Evolutionary conservation across 768 basidiomycete genomes (phyloP), one percentile per base, ranked within the genome.

Genomic region (Kwoniella dendrophila): DNA sequence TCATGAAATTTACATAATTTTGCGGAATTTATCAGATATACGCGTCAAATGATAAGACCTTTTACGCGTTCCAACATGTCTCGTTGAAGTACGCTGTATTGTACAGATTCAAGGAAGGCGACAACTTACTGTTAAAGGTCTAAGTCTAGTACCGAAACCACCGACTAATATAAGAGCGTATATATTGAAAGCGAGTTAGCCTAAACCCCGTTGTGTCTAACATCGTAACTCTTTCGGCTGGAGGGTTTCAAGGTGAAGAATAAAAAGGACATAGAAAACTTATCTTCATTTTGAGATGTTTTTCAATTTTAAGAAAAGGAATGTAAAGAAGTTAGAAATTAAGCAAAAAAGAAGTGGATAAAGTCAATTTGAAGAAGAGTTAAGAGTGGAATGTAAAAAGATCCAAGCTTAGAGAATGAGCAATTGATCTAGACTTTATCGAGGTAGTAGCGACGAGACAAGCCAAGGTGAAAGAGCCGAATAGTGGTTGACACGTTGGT

Each of bases 101-200:
- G n/a, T n/a, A n/a, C n/a, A n/a, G n/a, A n/a, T n/a, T n/a, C 1
- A 33, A 45, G 44, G 10, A 26, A 16, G n/a, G 22, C 27, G 8
- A 36, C 11, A 10, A 68, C 73, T 81, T 73, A 81, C 77, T 7
- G 81, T 81, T 59, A 82, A 64, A 48, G 82, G 82, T 63, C 82
- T 78, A 24, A 82, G 80, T 52, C 82, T 79, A n/a, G 82, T 82
- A 58, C 82, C 82, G 79, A 82, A 82, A 69, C 82, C 82, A 48
- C 82, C 82, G 60, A 82, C 82, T 66, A 82, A 80, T 69, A 82
- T 82, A 49, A 82, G 70, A 69, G 82, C 82, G 68, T 70, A 45
- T 36, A 27, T 38, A 43, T 57, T 27, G 50, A 47, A 54, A 47
- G 63, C 20, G 32, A 26, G 57, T 61, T 53, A 55, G 59, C 52